Evolutionary conservation across 441 rosid species (phyloP), one percentile per base, ranked within the genome.

Genomic region (Breynia disticha): DNA sequence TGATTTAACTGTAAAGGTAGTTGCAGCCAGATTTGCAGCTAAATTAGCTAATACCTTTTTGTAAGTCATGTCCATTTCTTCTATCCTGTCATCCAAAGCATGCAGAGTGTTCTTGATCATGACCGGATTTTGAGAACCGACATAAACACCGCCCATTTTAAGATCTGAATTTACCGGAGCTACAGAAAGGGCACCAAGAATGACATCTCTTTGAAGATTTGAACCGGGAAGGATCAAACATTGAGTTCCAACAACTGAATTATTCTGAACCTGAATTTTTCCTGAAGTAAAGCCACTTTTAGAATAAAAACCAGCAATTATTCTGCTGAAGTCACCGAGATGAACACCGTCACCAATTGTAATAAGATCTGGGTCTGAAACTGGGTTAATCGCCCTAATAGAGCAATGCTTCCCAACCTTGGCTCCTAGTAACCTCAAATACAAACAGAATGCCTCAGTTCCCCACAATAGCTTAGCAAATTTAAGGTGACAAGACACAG

Each of bases 101-200:
- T 79, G 91, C 68, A 66, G 55, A 4, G 79, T 81, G 72, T 84
- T 84, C 72, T 79, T 84, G 56, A 79, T 72, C 87, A 81, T 81
- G 44, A 79, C 66, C 3, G 81, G 79, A 20, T 64, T 63, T 39
- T 77, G 78, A 24, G 87, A 81, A 6, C 91, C 91, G 45, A 84
- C 55, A 62, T 79, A 84, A 48, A 84, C 65, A 2, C 91, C 91
- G 1, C 87, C 91, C 0, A 43, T 59, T 59, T 56, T 78, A 54
- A 84, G 87, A 52, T 74, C 67, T 37, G 83, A 71, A 67, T 79
- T 66, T 61, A 67, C 45, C 10, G 91, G 87, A 65, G 86, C 83
- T 17, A 81, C 72, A 16, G 91, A 79, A 52, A 84, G 81, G 24
- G 87, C 91, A 12, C 86, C 86, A 16, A 84, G 85, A 66, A 84